phyloP scores from a whole-genome alignment of 208 protist genomes.

The Leishmania aethiopica region DNA sequence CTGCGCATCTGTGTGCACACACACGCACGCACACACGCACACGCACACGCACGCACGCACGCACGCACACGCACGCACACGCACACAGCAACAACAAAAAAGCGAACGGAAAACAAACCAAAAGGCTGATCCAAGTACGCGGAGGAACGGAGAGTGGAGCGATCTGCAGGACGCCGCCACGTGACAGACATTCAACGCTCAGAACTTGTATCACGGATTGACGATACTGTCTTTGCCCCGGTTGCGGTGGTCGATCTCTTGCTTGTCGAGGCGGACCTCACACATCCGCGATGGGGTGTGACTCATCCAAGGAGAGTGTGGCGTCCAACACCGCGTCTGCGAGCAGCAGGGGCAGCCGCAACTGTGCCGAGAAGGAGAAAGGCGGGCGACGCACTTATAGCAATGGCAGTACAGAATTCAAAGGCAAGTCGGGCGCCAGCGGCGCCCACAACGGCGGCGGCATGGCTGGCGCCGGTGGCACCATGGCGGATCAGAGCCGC shows the following conservation, averaged over 20 bases:
- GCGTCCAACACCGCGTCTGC: constrained; percentile 3
- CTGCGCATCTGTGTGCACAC: neutral
- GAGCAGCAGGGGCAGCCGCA: neutral
- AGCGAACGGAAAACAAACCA: neutral
- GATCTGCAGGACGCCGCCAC: neutral
- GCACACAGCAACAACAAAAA: neutral
- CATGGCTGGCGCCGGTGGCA: neutral
- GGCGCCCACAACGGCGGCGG: neutral
- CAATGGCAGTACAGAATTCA: constrained; percentile 5
- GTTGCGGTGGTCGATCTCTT: neutral
- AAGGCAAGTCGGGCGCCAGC: constrained; percentile 5
- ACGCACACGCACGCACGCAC: too few species aligned
- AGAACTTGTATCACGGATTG: neutral
- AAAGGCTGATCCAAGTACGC: neutral
- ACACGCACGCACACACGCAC: too few species aligned
- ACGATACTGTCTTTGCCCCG: neutral
- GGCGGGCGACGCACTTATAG: neutral
- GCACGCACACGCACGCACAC: constrained; percentile 15
- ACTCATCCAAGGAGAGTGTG: constrained; percentile 44
- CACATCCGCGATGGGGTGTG: constrained; percentile 38
- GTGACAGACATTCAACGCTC: neutral
- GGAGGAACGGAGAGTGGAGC: neutral
- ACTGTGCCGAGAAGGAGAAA: neutral
- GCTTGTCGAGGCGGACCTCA: neutral
- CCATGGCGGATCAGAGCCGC: constrained; percentile 21